Evolutionary conservation across 768 basidiomycete species (phyloP), one percentile per base, ranked within the genome.

Genomic region (Pulveroboletus sp.): DNA sequence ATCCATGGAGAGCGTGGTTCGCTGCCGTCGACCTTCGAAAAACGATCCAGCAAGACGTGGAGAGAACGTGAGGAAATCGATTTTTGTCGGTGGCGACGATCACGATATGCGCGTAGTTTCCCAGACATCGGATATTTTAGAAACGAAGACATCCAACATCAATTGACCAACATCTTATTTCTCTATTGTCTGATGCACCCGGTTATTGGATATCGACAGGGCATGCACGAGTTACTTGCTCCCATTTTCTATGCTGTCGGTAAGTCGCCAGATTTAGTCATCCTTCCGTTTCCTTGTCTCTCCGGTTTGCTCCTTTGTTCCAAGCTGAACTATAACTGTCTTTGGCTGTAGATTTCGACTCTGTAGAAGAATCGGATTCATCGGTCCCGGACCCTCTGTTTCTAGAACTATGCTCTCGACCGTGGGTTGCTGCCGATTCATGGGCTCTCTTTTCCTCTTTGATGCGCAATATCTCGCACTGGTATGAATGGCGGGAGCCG

Each of bases 1-100:
- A 94, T 68, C 94, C 94, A 10, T 99, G 96, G 96, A 87, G 83
- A 58, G 80, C 83, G 40, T 98, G 93, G 91, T 99, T 97, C 67
- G 75, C 82, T 24, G 81, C 92, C 34, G 77, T 93, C 16, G 96
- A 98, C 51, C 73, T 97, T 32, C 78, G 93, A 30, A 93, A 86
- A 64, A 89, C 82, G 12, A 96, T 99, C 41, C 71, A 82, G 32
- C 92, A 96, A 68, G 96, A 99, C 63, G 96, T 99, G 0, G 92
- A 96, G 59, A 77, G 96, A 60, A 98, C 96, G 85, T 93, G 68
- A 68, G 90, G 73, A 32, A 49, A 23, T 46, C n/a, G 14, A 34
- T 29, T 22, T 13, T 34, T 35, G 39, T 40, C 26, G 31, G 53
- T 36, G 44, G 43, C 50, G 50, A 19, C 36, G 19, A 43, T 31